Evolutionary conservation across 2,329 filamentous ascomycete species (phyloP), one percentile per base, ranked within the genome.

Genomic region (Sarocladiaceae sp.): DNA sequence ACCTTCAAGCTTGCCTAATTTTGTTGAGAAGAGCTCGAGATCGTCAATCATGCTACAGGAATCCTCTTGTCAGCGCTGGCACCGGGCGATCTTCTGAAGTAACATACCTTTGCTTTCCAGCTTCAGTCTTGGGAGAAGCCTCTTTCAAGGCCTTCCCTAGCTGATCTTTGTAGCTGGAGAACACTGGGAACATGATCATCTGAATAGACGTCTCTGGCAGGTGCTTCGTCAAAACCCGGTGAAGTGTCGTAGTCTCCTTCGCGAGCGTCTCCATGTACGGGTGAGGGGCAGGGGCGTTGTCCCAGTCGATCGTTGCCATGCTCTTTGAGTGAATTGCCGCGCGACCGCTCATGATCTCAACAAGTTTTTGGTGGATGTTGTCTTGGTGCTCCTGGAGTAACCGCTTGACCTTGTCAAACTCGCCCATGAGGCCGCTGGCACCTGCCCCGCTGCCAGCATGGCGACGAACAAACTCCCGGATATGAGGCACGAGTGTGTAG

Each of bases 341-440:
- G 4, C 89, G 80, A 2, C 80, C 80, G 45, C 82, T 84, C 85
- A 96, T 94, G 43, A 96, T 95, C 51, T 95, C 88, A 15, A 95
- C 85, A 1, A 96, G 70, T 60, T 96, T 96, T 57, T 95, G 88
- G 60, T 93, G 88, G 48, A 96, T 95, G 49, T 79, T 89, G 50
- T 83, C 82, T 59, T 95, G 89, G 58, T 96, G 90, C 58, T 96
- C 90, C 58, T 95, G 88, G 53, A 86, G 83, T 7, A 90, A 68
- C 16, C 88, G 77, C 51, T 86, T 84, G 44, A 93, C 82, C 61
- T 88, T 91, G 67, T 96, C 90, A 55, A 95, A 95, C 51, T 95
- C 89, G 27, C 78, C 80, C 67, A 91, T 86, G 20, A 89, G 64
- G 15, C 69, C 62, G 2, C 78, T 72, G 20, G 73, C 71, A 15